Evolutionary conservation across 176 grass and related monocot genomes (phyloP).

Genomic region (Secale cereale): DNA sequence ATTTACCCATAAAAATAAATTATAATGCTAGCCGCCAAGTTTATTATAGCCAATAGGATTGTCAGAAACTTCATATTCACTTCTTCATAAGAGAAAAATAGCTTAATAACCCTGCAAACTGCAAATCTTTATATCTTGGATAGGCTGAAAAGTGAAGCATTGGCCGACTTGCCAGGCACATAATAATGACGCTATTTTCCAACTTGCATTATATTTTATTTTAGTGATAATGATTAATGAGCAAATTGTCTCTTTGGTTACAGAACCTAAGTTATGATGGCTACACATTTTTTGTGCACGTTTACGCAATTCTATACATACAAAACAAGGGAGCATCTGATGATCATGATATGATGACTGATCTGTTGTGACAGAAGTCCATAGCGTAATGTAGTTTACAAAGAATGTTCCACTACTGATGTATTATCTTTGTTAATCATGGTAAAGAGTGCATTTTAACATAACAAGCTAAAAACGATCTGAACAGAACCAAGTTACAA

Average conservation of each 20-base stretch:
- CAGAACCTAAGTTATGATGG: not conserved
- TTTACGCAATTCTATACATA: not conserved
- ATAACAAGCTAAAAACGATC: not conserved
- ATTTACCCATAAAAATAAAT: not conserved
- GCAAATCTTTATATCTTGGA: not conserved
- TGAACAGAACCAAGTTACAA: not conserved
- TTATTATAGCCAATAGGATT: not conserved
- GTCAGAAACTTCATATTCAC: not conserved
- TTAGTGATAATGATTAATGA: not conserved
- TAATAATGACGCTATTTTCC: not conserved
- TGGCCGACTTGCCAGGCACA: not conserved
- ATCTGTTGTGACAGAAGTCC: not conserved
- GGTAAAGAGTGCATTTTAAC: not conserved
- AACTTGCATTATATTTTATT: not conserved
- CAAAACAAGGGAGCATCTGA: not conserved
- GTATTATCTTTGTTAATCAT: slow-evolving; percentile 8
- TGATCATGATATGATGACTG: slow-evolving; percentile 6
- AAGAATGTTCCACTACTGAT: not conserved
- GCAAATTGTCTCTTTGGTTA: not conserved
- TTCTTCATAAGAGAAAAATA: not conserved
- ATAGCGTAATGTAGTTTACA: not conserved
- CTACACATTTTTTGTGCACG: not conserved
- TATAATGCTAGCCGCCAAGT: not conserved
- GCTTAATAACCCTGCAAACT: not conserved
- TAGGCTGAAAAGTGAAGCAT: not conserved